A percentile compares a stretch with the other conserved stretches of the same genome.
Conservation (phyloP, 2,329 filamentous ascomycete species). For the Pleurostoma richardsiae region DNA sequence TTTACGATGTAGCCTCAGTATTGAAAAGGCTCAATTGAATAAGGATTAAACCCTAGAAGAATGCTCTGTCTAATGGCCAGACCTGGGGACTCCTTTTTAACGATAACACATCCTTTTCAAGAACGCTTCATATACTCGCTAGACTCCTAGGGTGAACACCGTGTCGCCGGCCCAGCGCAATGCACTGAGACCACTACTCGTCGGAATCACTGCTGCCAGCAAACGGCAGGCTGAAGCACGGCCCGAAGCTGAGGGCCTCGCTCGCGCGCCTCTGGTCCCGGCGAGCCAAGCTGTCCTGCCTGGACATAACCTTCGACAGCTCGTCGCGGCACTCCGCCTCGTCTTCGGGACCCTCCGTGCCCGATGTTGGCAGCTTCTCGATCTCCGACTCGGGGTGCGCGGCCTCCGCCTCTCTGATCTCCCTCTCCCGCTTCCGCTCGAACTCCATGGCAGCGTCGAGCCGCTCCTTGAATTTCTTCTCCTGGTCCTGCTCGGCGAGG, state of each 20-base stretch:
- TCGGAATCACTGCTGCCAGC: not conserved
- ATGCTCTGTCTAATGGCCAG: too few species aligned
- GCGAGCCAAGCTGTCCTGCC: slow-evolving; percentile 3
- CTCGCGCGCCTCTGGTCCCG: slow-evolving; percentile 6
- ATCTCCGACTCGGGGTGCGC: not conserved
- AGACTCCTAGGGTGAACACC: not conserved
- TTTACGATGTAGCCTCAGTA: too few species aligned
- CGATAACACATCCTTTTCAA: too few species aligned
- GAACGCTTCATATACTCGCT: not conserved
- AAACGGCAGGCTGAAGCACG: slow-evolving; percentile 9
- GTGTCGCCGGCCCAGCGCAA: not conserved
- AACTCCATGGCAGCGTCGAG: slow-evolving; percentile 19
- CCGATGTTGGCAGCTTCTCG: not conserved
- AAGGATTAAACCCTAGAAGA: too few species aligned
- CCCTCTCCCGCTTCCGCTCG: slow-evolving; percentile 11
- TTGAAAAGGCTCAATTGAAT: too few species aligned
- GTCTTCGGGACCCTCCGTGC: slow-evolving; percentile 2
- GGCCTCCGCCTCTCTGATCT: slow-evolving; percentile 2
- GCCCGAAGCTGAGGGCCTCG: slow-evolving; percentile 12
- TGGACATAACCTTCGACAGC: slow-evolving; percentile 11
- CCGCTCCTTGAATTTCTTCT: slow-evolving; percentile 15
- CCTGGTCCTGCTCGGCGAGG: slow-evolving; percentile 16
- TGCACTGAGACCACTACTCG: not conserved
- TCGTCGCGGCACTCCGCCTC: slow-evolving; percentile 9
- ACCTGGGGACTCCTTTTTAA: too few species aligned